phyloP scores from a whole-genome alignment of 768 basidiomycete genomes.

The Cubamyces lactineus region DNA sequence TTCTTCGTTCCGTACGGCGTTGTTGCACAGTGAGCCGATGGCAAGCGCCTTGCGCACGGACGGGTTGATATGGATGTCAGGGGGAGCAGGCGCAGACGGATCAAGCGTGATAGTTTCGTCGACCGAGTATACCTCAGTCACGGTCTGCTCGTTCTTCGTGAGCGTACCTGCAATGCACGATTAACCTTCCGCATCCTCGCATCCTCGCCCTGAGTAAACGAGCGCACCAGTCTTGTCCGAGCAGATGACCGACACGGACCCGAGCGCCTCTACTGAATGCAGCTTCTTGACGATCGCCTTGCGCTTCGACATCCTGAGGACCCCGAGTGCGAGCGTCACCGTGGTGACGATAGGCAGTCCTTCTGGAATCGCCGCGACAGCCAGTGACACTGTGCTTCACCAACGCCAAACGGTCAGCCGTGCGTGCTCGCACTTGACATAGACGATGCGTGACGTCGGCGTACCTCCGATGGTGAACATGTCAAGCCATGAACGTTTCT shows the following conservation, averaged over 20 bases:
- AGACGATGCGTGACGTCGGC: slow-evolving; percentile 30
- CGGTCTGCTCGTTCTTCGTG: slow-evolving; percentile 96
- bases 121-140: slow-evolving; percentile 84
- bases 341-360: slow-evolving; percentile 97
- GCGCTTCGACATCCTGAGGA: slow-evolving; percentile 89
- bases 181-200: neutral
- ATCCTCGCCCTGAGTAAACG: neutral
- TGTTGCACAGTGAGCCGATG: slow-evolving; percentile 90
- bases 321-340: slow-evolving; percentile 93
- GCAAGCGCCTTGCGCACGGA: slow-evolving; percentile 78
- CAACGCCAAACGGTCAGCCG: slow-evolving; percentile 20
- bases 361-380: slow-evolving; percentile 98
- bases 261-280: slow-evolving; percentile 92
- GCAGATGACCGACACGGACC: slow-evolving; percentile 96
- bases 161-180: slow-evolving; percentile 62
- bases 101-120: slow-evolving; percentile 80
- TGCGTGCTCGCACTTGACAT: neutral
- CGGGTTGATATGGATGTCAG: slow-evolving; percentile 48
- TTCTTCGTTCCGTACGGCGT: slow-evolving; percentile 71
- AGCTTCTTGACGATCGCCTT: slow-evolving; percentile 98
- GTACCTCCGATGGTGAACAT: slow-evolving; percentile 99
- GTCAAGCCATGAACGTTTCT: slow-evolving; percentile 87
- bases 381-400: slow-evolving; percentile 77
- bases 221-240: slow-evolving; percentile 90
- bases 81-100: slow-evolving; percentile 45